Evolutionary conservation across 2,329 filamentous ascomycete species (phyloP).

Genomic region (Cadophora gregata): DNA sequence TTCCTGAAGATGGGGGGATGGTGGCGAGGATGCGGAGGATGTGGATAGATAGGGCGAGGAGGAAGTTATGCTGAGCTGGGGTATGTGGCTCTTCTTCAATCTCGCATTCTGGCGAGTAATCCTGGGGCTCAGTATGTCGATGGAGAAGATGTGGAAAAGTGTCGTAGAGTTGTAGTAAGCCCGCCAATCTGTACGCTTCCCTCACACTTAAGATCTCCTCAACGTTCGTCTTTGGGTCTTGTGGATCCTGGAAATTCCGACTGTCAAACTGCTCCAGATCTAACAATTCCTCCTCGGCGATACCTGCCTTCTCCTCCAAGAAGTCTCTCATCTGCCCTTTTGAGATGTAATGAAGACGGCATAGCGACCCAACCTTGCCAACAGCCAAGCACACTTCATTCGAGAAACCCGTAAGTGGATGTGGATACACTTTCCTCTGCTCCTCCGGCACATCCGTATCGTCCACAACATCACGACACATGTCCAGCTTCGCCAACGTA

Average conservation of each 20-base stretch:
- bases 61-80: not conserved
- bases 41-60: not conserved
- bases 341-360: not conserved
- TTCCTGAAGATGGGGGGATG: not conserved
- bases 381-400: not conserved
- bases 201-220: slow-evolving; percentile 1
- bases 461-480: slow-evolving; percentile 3
- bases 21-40: not conserved
- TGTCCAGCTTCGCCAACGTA: not conserved
- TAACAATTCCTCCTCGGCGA: not conserved
- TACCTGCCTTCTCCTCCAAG: not conserved
- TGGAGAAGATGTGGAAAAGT: not conserved
- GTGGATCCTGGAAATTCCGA: not conserved
- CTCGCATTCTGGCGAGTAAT: not conserved
- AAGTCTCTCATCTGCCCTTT: not conserved
- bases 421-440: slow-evolving; percentile 1
- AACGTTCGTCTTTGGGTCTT: not conserved
- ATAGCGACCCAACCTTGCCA: not conserved
- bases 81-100: not conserved
- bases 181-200: not conserved
- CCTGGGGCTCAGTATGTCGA: no score
- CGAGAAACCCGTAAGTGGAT: not conserved
- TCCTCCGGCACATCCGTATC: not conserved
- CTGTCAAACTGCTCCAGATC: not conserved
- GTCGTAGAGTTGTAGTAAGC: not conserved